Base-by-base conservation (phyloP, 768 basidiomycete genomes). In the Naganishia onofrii region DNA sequence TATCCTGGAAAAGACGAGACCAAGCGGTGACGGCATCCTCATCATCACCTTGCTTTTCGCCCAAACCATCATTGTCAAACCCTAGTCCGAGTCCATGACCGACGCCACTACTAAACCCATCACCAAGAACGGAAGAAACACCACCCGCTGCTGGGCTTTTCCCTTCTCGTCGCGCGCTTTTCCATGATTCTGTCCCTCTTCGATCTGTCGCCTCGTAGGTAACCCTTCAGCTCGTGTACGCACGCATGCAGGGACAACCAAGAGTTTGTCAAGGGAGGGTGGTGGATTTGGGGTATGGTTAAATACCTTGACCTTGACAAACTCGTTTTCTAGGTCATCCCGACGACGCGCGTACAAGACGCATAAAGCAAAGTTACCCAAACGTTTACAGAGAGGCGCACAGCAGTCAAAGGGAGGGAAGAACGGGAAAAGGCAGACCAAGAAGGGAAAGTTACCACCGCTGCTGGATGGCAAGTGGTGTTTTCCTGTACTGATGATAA, bases 391-490 rank as follows among this genome's bases (percentile, higher is more conserved):
- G n/a, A n/a, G 19, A n/a, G 19, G 48, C 48, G 48, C 48, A 3
- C 21, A 36, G 12, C 6, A 23, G 26, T n/a, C 4, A n/a, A n/a
- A 17, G 34, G 15, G 38, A 42, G 23, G 21, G 9, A 23, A 44
- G 2, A 13, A n/a, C n/a, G n/a, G n/a, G 60, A n/a, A 23, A 42
- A 19, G 36, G 28, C 5, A 51, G 28, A 28, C 12, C 21, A 57
- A 55, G 29, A 26, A 10, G 67, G 56, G 23, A 69, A 69, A 60
- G 68, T 69, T 55, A 51, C 68, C 68, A 69, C 56, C 68, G 68
- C 68, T 69, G 68, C 68, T 58, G 68, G 68, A 46, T 69, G 68
- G 68, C 68, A 69, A 69, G 68, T 69, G 57, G 34, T 44, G 67
- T 36, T 42, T 63, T 44, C 36, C 60, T 38, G 6, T 36, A 63